A percentile compares a stretch with the other conserved stretches of the same genome.
phyloP scores from a whole-genome alignment of 305 asterid genomes.

The Fraxinus albicans region DNA sequence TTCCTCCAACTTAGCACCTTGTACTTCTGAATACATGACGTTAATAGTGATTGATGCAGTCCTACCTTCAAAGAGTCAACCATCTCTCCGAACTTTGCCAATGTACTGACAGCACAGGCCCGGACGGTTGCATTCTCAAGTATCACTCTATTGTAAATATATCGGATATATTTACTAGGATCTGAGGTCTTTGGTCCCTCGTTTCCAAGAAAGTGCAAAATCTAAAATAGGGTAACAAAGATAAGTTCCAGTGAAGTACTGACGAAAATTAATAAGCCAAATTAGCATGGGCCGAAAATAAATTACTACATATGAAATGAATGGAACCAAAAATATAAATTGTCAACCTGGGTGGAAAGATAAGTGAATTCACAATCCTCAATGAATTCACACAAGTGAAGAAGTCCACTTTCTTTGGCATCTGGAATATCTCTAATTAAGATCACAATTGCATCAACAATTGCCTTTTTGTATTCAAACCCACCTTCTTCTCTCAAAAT shows the following conservation, averaged over 20 bases:
- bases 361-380: slow-evolving; percentile 99
- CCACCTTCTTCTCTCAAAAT: slow-evolving; percentile 99
- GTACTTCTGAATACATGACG: not conserved
- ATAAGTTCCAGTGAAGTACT: slow-evolving; percentile 11
- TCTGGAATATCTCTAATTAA: slow-evolving; percentile 97
- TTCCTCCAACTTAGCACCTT: slow-evolving; percentile 20
- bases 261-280: slow-evolving; percentile 5
- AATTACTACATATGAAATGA: not conserved
- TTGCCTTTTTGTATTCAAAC: slow-evolving; percentile 97
- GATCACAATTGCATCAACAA: slow-evolving; percentile 95
- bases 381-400: slow-evolving; percentile 95
- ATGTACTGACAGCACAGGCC: slow-evolving; percentile 96
- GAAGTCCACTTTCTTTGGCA: slow-evolving; percentile 96
- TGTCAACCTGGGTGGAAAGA: slow-evolving; percentile 94
- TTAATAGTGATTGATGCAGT: slow-evolving; percentile 16
- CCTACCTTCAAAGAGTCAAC: slow-evolving; percentile 84
- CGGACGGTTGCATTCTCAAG: slow-evolving; percentile 96
- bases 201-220: slow-evolving; percentile 92
- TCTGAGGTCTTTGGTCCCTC: slow-evolving; percentile 96
- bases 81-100: slow-evolving; percentile 89
- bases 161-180: slow-evolving; percentile 83
- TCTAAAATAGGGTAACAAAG: slow-evolving; percentile 38
- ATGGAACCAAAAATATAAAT: not conserved
- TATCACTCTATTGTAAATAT: slow-evolving; percentile 86
- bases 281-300: slow-evolving; percentile 9